Percentiles rank a stretch among this genome's conserved stretches.
phyloP scores from a whole-genome alignment of 192 early-diverging fungal genomes.

The Podila epigama region DNA sequence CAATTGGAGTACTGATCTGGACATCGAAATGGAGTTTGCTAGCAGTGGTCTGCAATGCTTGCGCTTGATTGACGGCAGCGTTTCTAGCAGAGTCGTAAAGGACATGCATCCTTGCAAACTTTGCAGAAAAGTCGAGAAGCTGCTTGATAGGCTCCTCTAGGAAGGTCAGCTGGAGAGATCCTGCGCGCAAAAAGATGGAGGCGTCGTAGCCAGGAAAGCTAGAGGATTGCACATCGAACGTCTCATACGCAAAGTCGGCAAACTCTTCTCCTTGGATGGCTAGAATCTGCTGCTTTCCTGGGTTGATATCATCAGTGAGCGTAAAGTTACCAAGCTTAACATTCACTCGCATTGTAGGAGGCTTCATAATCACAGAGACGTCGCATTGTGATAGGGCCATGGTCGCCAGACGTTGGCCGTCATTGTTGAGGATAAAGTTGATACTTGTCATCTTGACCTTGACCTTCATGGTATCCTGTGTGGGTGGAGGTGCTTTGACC shows the following conservation, averaged over 20 bases:
- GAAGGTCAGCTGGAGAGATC: conserved; percentile 83
- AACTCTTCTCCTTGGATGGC: conserved; percentile 88
- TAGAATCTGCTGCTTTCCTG: conserved; percentile 64
- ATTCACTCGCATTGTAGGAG: conserved; percentile 64
- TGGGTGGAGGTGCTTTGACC: neutral
- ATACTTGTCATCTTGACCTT: conserved; percentile 80
- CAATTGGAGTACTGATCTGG: conserved; percentile 82
- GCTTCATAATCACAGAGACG: conserved; percentile 69
- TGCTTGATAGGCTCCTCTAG: conserved; percentile 76
- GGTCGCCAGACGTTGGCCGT: conserved; percentile 78
- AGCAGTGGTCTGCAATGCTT: conserved; percentile 78
- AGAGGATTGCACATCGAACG: conserved; percentile 62
- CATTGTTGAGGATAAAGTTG: conserved; percentile 83
- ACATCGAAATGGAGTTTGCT: conserved; percentile 89
- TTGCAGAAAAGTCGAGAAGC: conserved; percentile 79
- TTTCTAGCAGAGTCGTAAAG: conserved; percentile 88
- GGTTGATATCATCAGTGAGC: conserved; percentile 66
- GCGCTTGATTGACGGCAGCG: conserved; percentile 80
- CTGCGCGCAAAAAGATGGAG: conserved; percentile 75
- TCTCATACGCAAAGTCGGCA: conserved; percentile 90
- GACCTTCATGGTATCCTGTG: conserved; percentile 72
- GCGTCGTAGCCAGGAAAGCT: conserved; percentile 89
- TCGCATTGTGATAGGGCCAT: conserved; percentile 75
- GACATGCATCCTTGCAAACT: conserved; percentile 89
- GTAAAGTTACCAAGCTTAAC: conserved; percentile 78